These are phyloP conservation scores for Hypoxylon trugodes DNA, from an alignment of 495 filamentous ascomycete genomes.

Conservation along the genomic window DNA sequence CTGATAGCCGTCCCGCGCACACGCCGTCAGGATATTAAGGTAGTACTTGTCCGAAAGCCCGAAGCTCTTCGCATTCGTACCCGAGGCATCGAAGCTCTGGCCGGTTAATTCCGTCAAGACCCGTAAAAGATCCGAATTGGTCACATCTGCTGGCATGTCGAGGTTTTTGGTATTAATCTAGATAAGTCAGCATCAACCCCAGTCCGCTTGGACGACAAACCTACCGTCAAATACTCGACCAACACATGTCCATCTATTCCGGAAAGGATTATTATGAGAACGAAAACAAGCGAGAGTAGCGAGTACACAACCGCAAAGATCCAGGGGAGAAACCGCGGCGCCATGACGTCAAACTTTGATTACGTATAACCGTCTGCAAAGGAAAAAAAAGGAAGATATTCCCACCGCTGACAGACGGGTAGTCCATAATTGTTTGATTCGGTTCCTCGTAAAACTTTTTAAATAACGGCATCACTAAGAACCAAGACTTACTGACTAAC, in stretches of 20 bases:
- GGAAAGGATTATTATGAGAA: constrained; percentile 42
- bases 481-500: background rate
- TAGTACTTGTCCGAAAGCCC: constrained; percentile 44
- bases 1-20: constrained; percentile 35
- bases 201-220: background rate
- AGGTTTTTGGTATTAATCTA: constrained; percentile 46
- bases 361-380: background rate
- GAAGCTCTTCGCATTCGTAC: constrained; percentile 41
- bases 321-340: constrained; percentile 4
- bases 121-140: constrained; percentile 40
- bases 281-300: constrained; percentile 37
- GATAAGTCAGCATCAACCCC: background rate
- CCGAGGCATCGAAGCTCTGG: constrained; percentile 44
- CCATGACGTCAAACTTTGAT: constrained; percentile 26
- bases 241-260: constrained; percentile 37
- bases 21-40: constrained; percentile 47
- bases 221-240: constrained; percentile 46
- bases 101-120: constrained; percentile 44
- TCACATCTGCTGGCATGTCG: constrained; percentile 42
- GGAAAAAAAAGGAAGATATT: background rate
- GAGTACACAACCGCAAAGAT: constrained; percentile 38
- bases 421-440: background rate
- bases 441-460: background rate
- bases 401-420: background rate
- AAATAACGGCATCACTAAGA: background rate